phyloP scores from a whole-genome alignment of 768 basidiomycete genomes.

The Postia placenta region DNA sequence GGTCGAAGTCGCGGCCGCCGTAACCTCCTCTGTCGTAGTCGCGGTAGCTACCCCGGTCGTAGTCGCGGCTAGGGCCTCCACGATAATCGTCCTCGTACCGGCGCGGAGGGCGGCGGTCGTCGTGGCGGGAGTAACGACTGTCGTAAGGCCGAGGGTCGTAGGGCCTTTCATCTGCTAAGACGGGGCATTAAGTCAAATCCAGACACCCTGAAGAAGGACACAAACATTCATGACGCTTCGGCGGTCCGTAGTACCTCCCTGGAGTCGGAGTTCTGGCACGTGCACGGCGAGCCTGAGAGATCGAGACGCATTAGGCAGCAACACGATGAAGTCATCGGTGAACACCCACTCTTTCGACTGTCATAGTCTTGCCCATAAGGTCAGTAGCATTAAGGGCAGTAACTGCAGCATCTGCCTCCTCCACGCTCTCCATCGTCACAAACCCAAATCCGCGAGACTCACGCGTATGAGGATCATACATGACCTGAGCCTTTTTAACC shows the following conservation, averaged over 20 bases:
- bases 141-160: constrained; percentile 94
- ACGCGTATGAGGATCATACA: constrained; percentile 62
- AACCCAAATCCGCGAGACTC: constrained; percentile 85
- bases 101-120: constrained; percentile 43
- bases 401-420: constrained; percentile 91
- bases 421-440: constrained; percentile 75
- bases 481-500: constrained; percentile 59
- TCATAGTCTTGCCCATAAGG: constrained; percentile 80
- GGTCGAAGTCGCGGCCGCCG: constrained; percentile 34
- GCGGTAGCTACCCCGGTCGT: constrained; percentile 32
- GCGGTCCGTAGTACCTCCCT: constrained; percentile 90
- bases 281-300: constrained; percentile 71
- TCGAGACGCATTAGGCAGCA: background rate
- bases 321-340: background rate
- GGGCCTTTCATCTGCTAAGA: constrained; percentile 61
- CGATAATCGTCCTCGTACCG: constrained; percentile 41
- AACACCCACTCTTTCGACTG: constrained; percentile 72
- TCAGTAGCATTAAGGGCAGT: constrained; percentile 79
- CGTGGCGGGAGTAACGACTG: constrained; percentile 66
- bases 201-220: constrained; percentile 4
- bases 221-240: constrained; percentile 69
- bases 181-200: background rate
- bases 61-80: constrained; percentile 40
- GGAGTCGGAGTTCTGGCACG: constrained; percentile 91
- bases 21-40: constrained; percentile 42